Evolutionary conservation across 352 stramenopile species (phyloP).

Genomic region (Pythium diclinum): DNA sequence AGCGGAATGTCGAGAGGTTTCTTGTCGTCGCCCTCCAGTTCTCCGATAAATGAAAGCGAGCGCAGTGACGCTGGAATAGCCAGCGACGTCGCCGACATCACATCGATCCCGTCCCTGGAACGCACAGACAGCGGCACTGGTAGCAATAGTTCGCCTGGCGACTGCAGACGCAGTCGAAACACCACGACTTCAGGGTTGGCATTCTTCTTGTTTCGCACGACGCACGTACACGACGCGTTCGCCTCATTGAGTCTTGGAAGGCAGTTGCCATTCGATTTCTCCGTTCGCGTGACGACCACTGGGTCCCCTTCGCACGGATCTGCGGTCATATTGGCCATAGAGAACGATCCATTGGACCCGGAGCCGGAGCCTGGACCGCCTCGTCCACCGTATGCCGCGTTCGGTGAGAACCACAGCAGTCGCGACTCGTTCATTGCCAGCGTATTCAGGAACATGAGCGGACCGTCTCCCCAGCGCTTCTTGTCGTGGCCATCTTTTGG

Average conservation of each 20-base stretch:
- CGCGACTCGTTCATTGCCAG: slow-evolving; percentile 4
- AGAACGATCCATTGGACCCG: background rate
- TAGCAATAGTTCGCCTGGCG: too few species aligned
- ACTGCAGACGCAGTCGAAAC: background rate
- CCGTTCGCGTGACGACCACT: slow-evolving; percentile 47
- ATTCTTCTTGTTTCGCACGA: slow-evolving; percentile 24
- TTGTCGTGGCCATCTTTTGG: background rate
- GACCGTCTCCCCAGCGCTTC: background rate
- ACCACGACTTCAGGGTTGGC: slow-evolving; percentile 27
- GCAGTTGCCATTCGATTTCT: slow-evolving; percentile 43
- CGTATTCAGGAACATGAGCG: background rate
- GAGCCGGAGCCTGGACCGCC: background rate
- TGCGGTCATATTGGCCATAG: background rate
- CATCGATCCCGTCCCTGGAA: background rate
- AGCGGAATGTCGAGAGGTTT: slow-evolving; percentile 1
- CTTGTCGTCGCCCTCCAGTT: background rate
- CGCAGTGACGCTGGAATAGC: background rate
- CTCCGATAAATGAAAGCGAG: background rate
- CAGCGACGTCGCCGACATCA: slow-evolving; percentile 1
- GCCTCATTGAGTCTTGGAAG: slow-evolving; percentile 40
- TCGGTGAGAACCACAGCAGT: slow-evolving; percentile 1
- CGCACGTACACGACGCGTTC: slow-evolving; percentile 56
- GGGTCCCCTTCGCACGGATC: slow-evolving; percentile 37
- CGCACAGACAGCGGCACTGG: background rate
- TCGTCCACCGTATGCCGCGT: background rate